These are phyloP conservation scores for Glycine soja DNA, from an alignment of 306 rosid species.

Conservation along the genomic window DNA sequence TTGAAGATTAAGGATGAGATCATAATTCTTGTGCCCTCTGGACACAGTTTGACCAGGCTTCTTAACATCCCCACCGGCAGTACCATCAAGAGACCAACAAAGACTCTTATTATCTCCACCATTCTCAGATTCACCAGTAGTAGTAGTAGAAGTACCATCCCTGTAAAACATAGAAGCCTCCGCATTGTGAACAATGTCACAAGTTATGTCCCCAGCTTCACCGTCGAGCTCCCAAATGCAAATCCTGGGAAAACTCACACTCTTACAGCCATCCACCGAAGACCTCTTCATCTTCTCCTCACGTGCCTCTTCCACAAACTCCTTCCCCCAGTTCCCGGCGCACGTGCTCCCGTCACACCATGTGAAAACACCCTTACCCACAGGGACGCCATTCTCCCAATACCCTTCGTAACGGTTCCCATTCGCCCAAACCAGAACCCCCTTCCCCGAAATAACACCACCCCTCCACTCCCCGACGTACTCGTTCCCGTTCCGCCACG, in stretches of 20 bases:
- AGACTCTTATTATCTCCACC: constrained; percentile 44
- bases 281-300: constrained; percentile 44
- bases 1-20: constrained; percentile 61
- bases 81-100: constrained; percentile 37
- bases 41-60: constrained; percentile 60
- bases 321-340: constrained; percentile 50
- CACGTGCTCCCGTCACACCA: constrained; percentile 47
- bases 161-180: constrained; percentile 59
- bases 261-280: constrained; percentile 57
- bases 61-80: constrained; percentile 52
- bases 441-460: constrained; percentile 60
- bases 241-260: constrained; percentile 57
- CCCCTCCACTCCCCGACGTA: constrained; percentile 63
- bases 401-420: constrained; percentile 57
- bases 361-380: constrained; percentile 54
- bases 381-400: constrained; percentile 66
- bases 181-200: constrained; percentile 62
- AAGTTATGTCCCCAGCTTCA: constrained; percentile 71
- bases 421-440: constrained; percentile 57
- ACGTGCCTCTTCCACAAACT: constrained; percentile 26
- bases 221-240: constrained; percentile 74
- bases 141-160: not conserved
- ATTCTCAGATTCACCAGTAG: constrained; percentile 23
- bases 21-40: constrained; percentile 64
- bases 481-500: constrained; percentile 68